Conservation (phyloP, 306 rosid species). For the Cucurbita argyrosperma region DNA sequence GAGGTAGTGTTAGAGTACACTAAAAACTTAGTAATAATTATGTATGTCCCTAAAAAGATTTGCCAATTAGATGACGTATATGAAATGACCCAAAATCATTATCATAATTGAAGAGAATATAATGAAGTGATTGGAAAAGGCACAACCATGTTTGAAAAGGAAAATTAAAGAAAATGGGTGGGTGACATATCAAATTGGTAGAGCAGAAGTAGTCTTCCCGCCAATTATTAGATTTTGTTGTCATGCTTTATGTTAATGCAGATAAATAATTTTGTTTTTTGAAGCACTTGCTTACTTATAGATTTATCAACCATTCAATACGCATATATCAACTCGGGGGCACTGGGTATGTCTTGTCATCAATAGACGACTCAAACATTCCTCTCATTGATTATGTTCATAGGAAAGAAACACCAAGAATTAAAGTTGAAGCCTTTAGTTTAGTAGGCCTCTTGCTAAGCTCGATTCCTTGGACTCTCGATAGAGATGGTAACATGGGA, state of each 20-base stretch:
- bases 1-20: not conserved
- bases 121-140: slow-evolving; percentile 1
- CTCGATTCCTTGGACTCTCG: not conserved
- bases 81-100: not conserved
- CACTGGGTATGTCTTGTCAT: not conserved
- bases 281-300: not conserved
- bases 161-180: not conserved
- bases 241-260: not conserved
- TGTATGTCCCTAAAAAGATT: not conserved
- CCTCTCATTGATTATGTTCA: not conserved
- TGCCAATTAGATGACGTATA: not conserved
- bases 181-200: slow-evolving; percentile 5
- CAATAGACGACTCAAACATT: not conserved
- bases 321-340: not conserved
- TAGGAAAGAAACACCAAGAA: not conserved
- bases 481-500: not conserved
- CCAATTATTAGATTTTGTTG: slow-evolving; percentile 5
- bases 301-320: slow-evolving; percentile 2
- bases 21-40: not conserved
- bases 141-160: not conserved
- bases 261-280: not conserved
- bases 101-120: slow-evolving; percentile 4
- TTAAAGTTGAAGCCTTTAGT: not conserved
- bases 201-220: not conserved
- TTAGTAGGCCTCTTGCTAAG: not conserved